Evolutionary conservation across 306 rosid genomes (phyloP), one percentile per base, ranked within the genome.

Genomic region (Luffa aegyptiaca): DNA sequence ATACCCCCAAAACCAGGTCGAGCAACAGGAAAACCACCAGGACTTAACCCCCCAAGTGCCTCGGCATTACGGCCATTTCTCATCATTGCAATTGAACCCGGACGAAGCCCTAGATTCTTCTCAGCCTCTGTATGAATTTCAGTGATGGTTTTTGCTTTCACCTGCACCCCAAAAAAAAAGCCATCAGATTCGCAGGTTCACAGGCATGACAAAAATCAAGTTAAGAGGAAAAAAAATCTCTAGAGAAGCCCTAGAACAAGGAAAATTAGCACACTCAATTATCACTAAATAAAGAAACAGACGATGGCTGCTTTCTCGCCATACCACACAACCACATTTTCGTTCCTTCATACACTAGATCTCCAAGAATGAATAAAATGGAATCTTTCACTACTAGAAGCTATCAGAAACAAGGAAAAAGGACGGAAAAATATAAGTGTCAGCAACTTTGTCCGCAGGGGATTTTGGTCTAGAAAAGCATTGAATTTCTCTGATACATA

Each of bases 91-190:
- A 78, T 83, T 11, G 86, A 77, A 79, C 87, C 89, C 14, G 89
- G 83, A 52, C 85, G 85, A 70, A 83, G 62, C 45, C 89, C 89
- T 17, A 83, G 51, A 79, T 75, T 86, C 85, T 86, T 86, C 53
- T 86, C 89, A 21, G 87, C 89, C 75, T 86, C 89, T 36, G 82
- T 79, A 86, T 86, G 85, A 51, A 84, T 86, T 83, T 86, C 87
- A 26, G 78, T 75, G 75, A 83, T 83, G 46, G 89, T 86, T 75
- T 81, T 86, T 53, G 89, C 89, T 81, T 81, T 86, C 63, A 86
- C 82, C 89, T 86, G 84, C 13, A 45, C 41, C 81, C 82, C 37
- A 66, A 73, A 41, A 45, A 66, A 59, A 18, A 82, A 79, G 59
- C 10, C 59, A 62, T 77, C 48, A 84, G 80, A 80, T 26, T 58